Base-by-base conservation (phyloP, 805 yeast genomes). In the Peterozyma toletana region DNA sequence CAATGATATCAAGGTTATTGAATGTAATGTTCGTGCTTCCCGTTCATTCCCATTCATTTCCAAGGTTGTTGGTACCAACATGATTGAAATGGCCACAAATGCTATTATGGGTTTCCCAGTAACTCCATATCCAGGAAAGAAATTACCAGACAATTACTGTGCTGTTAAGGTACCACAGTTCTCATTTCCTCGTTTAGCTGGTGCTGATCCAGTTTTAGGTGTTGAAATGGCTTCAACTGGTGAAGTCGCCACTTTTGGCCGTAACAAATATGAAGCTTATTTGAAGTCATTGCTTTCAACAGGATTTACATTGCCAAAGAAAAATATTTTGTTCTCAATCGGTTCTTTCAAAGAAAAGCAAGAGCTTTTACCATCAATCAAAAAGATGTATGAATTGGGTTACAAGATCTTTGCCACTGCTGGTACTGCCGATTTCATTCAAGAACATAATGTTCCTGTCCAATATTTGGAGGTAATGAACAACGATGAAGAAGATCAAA, bases 151-250 rank as follows among this genome's bases (percentile, higher is more conserved):
- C 56, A 91, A 91, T 63, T 91, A 89, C 68, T 95, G 93, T 63
- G 96, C 96, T 48, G 80, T 89, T 49, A 91, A 91, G 73, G 97
- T 90, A 47, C 98, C 98, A 11, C 98, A 91, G 67, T 91, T 91
- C 69, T 90, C 97, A 6, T 91, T 93, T 81, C 85, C 97, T 30
- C 82, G 98, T 66, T 76, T 91, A 53, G 86, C 96, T 39, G 98
- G 98, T 55, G 98, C 98, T 44, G 98, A 91, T 64, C 98, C 98
- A 43, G 89, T 91, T 49, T 73, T 91, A 53, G 98, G 98, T 70
- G 98, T 91, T 52, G 98, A 91, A 70, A 91, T 91, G 98, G 96
- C 98, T 15, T 91, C 97, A 30, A 91, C 98, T 49, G 98, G 98
- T 75, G 98, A 89, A 67, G 97, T 90, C 59, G 99, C 99, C 40